Base-by-base conservation (phyloP, 78 protist genomes). In the Paratrimastix pyriformis region DNA sequence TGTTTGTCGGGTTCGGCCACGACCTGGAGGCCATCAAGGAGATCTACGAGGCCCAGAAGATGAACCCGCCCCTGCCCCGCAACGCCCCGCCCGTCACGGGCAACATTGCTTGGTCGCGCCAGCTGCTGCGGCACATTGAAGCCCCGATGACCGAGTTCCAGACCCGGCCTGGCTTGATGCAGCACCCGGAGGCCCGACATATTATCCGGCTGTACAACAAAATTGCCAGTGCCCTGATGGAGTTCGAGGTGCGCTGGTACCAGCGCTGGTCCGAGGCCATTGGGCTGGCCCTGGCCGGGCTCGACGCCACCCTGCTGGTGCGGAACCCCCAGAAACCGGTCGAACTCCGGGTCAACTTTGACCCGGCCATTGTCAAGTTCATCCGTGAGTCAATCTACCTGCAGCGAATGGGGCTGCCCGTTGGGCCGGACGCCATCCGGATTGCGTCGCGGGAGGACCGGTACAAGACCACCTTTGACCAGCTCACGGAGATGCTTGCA, bases 61-160 rank as follows among this genome's bases (percentile, higher is more conserved):
- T 57, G 2, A 0, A 50, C 69, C 89, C 94, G 1, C 88, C 94
- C 0, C 32, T 81, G 11, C 65, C 80, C n/a, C 85, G 94, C 60
- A 81, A 90, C 82, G 0, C 71, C n/a, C 82, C 94, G 32, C 94
- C 91, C 7, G 82, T 90, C 9, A 65, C 90, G 2, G 94, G 90
- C 6, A 5, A 65, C 64, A 75, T 90, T 24, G 43, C 54, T 13
- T 90, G 89, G 91, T 65, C 83, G 8, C 70, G 89, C 1, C 89
- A 87, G 71, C 72, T 90, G 29, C 74, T 85, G 54, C 52, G 81
- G 15, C 59, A 78, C 1, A 82, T 86, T 55, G 87, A 87, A 79
- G 77, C 30, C 33, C 91, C 91, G 35, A 86, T 90, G 87, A 26
- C 42, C 29, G 62, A 43, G 69, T 90, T 84, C 78, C 45, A 69